These are phyloP conservation scores for Trichoderma sp. DNA, from an alignment of 2,329 filamentous ascomycete genomes.

Conservation along the genomic window DNA sequence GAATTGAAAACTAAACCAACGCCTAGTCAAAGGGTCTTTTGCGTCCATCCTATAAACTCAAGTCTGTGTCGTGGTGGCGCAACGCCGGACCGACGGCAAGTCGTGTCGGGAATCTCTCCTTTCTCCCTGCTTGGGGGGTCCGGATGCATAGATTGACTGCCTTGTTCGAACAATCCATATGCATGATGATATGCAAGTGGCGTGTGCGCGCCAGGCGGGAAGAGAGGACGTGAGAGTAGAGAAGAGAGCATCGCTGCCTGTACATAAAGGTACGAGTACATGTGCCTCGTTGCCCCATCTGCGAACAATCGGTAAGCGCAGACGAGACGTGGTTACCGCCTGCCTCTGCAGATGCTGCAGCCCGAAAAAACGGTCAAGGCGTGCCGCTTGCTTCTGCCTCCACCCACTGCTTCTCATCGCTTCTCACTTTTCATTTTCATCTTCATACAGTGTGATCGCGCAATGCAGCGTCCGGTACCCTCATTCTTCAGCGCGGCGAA, in stretches of 20 bases:
- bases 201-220: neutral
- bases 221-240: neutral
- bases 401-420: neutral
- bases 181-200: neutral
- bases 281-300: slow-evolving; percentile 11
- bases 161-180: neutral
- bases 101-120: neutral
- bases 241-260: neutral
- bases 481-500: neutral
- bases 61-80: slow-evolving; percentile 9
- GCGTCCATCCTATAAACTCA: neutral
- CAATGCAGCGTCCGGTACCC: neutral
- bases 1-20: neutral
- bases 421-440: neutral
- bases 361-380: slow-evolving; percentile 4
- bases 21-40: neutral
- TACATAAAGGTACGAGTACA: slow-evolving; percentile 10
- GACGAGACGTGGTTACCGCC: neutral
- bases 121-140: neutral
- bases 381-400: neutral
- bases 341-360: neutral
- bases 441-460: neutral
- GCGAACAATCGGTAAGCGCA: slow-evolving; percentile 10
- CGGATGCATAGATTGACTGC: neutral
- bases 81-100: slow-evolving; percentile 10